phyloP scores from a whole-genome alignment of 2,329 filamentous ascomycete species.

The Stemphylium beticola region DNA sequence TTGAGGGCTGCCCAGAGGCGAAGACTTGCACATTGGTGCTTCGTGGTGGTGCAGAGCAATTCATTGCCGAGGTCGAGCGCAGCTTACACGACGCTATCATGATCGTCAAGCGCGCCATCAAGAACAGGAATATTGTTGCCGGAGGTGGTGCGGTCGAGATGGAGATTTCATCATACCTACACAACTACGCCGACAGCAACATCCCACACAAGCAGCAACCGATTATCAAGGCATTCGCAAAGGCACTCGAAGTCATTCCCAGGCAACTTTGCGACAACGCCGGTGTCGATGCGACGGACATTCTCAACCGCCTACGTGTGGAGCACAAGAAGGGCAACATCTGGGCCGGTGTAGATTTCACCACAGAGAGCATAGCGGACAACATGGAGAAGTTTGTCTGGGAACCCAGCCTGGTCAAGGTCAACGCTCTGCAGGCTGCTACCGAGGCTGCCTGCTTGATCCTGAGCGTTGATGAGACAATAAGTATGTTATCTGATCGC shows the following conservation, averaged over 20 bases:
- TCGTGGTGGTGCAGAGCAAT: constrained; percentile 95
- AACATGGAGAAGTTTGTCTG: constrained; percentile 97
- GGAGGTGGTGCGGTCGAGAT: constrained; percentile 95
- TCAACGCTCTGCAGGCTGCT: constrained; percentile 95
- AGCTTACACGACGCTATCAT: constrained; percentile 99
- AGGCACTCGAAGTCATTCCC: constrained; percentile 94
- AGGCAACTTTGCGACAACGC: constrained; percentile 98
- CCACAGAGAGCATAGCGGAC: constrained; percentile 87
- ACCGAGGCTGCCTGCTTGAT: constrained; percentile 96
- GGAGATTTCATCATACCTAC: constrained; percentile 93
- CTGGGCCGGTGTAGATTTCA: constrained; percentile 97
- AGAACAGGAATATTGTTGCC: constrained; percentile 92
- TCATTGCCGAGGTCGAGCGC: constrained; percentile 97
- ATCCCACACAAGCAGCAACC: constrained; percentile 94
- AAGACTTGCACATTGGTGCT: constrained; percentile 97
- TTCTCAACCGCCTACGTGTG: constrained; percentile 92
- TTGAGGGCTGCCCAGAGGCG: constrained; percentile 91
- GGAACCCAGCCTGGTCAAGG: constrained; percentile 95
- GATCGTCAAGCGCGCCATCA: constrained; percentile 98
- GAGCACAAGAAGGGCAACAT: constrained; percentile 92
- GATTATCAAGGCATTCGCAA: constrained; percentile 97
- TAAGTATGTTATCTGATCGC: constrained; percentile 64
- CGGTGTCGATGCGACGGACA: constrained; percentile 97
- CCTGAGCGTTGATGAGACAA: constrained; percentile 95
- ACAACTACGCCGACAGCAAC: constrained; percentile 90